Evolutionary conservation across 106 monocot species (phyloP), one percentile per base, ranked within the genome.

Genomic region (Dendrobium huoshanense): DNA sequence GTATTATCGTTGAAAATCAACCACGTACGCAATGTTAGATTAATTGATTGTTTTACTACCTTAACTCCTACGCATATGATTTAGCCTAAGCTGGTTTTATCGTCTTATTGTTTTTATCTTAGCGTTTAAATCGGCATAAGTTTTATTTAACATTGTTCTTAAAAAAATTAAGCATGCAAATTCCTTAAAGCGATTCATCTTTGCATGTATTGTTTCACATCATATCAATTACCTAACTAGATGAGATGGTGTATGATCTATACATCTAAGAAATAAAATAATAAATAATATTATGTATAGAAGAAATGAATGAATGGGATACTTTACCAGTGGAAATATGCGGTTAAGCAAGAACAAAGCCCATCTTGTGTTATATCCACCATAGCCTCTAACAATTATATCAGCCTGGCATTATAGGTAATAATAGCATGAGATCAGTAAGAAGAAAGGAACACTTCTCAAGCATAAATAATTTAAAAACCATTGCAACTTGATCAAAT

Each of bases 301-400:
- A n/a, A 43, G 24, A 49, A 76, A 49, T 49, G 27, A 7, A 10
- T 27, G 47, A 47, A 76, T 49, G 49, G 9, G 24, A 76, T 76
- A 13, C 49, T 51, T 76, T 90, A 97, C 96, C 78, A 80, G 73
- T 41, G 92, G 89, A 81, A 98, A 98, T 20, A 98, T 51, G 47
- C 88, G 87, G 83, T 86, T 48, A 29, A 99, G 91, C 82, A 99
- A 84, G 79, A 92, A 85, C 75, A 93, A 75, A 55, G 95, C 95
- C 98, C 92, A 93, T 54, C 83, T 95, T 45, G 98, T 93, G 88
- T 89, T 99, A 79, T 99, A 99, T 76, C 98, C 98, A 77, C 94
- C 98, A 80, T 93, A 99, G 10, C 98, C 98, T 86, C 98, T 91
- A 37, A 88, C 87, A 78, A 95, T 42, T 80, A 99, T 58, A 85